Base-by-base conservation (phyloP, 768 basidiomycete species). In the Naematelia encephala region DNA sequence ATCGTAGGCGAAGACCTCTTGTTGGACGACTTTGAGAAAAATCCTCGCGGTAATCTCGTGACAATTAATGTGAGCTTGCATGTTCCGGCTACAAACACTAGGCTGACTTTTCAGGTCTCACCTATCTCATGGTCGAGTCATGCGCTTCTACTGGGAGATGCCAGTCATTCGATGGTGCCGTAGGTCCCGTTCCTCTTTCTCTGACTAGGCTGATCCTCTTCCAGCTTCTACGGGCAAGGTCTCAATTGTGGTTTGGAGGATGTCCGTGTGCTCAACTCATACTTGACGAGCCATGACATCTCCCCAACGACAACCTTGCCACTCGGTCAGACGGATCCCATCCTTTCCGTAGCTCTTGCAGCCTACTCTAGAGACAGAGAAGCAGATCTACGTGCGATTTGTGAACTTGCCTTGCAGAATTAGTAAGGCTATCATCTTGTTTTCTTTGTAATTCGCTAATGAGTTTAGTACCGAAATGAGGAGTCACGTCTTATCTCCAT, bases 101-200 rank as follows among this genome's bases (percentile, higher is more conserved):
- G 51, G 42, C 30, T 16, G 1, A 11, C 39, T 2, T 4, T 4
- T 3, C 52, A 68, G 66, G 71, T 59, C n/a, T 70, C 64, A 27
- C 63, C 73, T 0, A 60, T 62, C 1, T 42, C 50, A 16, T 70
- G 65, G 57, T 63, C 57, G 23, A 62, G 62, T 1, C 68, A 67
- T 54, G 74, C 75, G 62, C 82, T 98, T 39, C 83, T 98, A 56
- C 79, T 99, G 51, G 94, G 94, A 56, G 94, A 99, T 78, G 88
- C 94, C 42, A 90, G 91, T 11, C 94, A 99, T 78, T 88, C 91
- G 44, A 97, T 98, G 92, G 92, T 93, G n/a, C 93, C 94, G 62
- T 73, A 46, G 56, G 68, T 67, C 5, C 25, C 75, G 89, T 54
- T 58, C 0, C 16, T 27, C 54, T 12, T 8, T 5, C 21, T 26